These are phyloP conservation scores for Penicillium vulpinum DNA, from an alignment of 2,329 filamentous ascomycete species.

Conservation along the genomic window DNA sequence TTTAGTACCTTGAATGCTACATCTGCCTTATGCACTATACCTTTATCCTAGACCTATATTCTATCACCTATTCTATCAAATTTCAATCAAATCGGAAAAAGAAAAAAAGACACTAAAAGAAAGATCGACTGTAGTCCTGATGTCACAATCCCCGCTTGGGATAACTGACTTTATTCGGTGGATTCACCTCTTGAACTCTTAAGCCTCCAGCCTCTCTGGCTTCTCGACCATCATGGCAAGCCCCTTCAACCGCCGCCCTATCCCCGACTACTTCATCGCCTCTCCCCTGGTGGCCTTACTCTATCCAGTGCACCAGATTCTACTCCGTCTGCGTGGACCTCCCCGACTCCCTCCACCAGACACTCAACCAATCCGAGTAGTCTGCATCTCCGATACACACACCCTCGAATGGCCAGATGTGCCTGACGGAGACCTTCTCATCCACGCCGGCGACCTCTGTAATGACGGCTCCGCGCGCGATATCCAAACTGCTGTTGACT, in stretches of 20 bases:
- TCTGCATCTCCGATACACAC: conserved; percentile 92
- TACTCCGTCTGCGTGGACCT: conserved; percentile 67
- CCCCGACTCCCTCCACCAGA: conserved; percentile 60
- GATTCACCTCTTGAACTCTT: conserved; percentile 2
- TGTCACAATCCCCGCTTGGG: conserved; percentile 13
- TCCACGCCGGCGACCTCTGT: conserved; percentile 86
- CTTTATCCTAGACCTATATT: neutral
- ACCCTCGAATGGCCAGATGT: conserved; percentile 50
- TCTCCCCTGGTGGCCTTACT: conserved; percentile 68
- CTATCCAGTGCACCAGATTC: conserved; percentile 61
- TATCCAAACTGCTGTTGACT: conserved; percentile 81
- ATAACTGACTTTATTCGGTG: conserved; percentile 5
- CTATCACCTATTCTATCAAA: neutral
- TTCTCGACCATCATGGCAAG: conserved; percentile 32
- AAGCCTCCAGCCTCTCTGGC: neutral
- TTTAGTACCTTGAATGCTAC: neutral
- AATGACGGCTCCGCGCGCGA: conserved; percentile 69
- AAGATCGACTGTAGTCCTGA: neutral
- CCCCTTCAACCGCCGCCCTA: conserved; percentile 51
- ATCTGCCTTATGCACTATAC: neutral
- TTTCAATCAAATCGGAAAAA: neutral
- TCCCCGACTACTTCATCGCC: conserved; percentile 64
- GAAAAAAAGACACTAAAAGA: no score
- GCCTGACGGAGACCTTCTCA: conserved; percentile 77
- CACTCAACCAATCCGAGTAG: conserved; percentile 64